Percentiles rank a stretch among this genome's conserved stretches.
Conservation (phyloP, 2,329 filamentous ascomycete genomes). For the Exophiala sp. region DNA sequence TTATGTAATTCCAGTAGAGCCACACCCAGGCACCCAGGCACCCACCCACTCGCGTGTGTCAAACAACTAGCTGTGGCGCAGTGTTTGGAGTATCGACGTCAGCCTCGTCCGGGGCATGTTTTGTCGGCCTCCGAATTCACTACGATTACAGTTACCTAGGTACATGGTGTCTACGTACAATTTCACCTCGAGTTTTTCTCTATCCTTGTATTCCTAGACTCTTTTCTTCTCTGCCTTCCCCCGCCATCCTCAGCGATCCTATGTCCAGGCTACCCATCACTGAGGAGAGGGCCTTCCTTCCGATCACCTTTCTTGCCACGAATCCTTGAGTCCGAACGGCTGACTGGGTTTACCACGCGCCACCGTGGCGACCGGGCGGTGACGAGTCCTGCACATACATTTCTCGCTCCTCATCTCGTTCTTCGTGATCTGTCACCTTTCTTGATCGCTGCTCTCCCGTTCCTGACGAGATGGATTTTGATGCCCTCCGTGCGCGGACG, state of each 20-base stretch:
- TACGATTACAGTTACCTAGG: neutral
- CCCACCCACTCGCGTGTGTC: too few species aligned
- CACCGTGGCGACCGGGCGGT: neutral
- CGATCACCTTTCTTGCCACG: slow-evolving; percentile 12
- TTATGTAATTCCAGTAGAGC: neutral
- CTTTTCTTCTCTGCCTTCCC: slow-evolving; percentile 1
- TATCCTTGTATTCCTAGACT: neutral
- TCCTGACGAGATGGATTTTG: slow-evolving; percentile 42
- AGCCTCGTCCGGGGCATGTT: slow-evolving; percentile 10
- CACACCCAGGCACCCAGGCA: neutral
- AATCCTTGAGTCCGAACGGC: neutral
- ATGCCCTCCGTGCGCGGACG: slow-evolving; percentile 73
- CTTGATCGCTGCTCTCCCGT: neutral
- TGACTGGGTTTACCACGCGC: neutral
- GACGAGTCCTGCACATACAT: neutral
- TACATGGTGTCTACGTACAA: neutral
- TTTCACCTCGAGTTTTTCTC: slow-evolving; percentile 7
- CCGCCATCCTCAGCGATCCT: neutral
- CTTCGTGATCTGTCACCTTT: neutral
- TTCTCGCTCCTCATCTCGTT: neutral
- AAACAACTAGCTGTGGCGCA: neutral
- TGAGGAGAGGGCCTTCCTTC: neutral
- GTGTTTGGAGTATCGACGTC: slow-evolving; percentile 5
- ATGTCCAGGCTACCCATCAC: neutral
- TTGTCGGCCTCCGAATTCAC: neutral